Conservation (phyloP, 306 rosid species). For the Oemleria cerasiformis region DNA sequence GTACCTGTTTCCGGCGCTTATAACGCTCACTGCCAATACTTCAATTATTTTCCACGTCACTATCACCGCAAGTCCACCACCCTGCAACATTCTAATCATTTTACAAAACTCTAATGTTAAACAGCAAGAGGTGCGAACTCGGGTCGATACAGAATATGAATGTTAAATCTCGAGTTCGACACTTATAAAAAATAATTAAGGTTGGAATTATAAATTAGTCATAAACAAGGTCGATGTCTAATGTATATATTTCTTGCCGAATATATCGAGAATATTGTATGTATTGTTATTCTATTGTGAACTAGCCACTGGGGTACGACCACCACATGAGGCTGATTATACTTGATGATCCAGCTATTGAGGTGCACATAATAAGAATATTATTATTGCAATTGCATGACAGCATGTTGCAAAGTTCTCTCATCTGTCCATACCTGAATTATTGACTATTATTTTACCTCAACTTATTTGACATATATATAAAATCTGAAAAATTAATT, state of each 20-base stretch:
- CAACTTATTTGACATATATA: neutral
- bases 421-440: neutral
- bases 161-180: no score
- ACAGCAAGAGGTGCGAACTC: no score
- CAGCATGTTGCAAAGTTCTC: slow-evolving; percentile 21
- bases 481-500: neutral
- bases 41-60: slow-evolving; percentile 18
- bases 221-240: no score
- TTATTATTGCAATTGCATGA: slow-evolving; percentile 6
- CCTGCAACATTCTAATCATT: neutral
- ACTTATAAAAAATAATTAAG: no score
- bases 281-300: neutral
- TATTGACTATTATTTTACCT: neutral
- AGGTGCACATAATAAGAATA: slow-evolving; percentile 8
- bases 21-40: slow-evolving; percentile 27
- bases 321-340: slow-evolving; percentile 35
- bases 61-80: slow-evolving; percentile 10
- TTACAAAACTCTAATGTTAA: no score
- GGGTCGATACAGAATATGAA: no score
- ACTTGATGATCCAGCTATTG: slow-evolving; percentile 1
- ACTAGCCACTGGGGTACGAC: neutral
- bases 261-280: neutral
- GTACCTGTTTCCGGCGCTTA: slow-evolving; percentile 48
- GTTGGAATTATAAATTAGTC: no score
- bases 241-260: no score